These are phyloP conservation scores for Stemphylium vesicarium DNA, from an alignment of 2,329 filamentous ascomycete species.

Conservation along the genomic window DNA sequence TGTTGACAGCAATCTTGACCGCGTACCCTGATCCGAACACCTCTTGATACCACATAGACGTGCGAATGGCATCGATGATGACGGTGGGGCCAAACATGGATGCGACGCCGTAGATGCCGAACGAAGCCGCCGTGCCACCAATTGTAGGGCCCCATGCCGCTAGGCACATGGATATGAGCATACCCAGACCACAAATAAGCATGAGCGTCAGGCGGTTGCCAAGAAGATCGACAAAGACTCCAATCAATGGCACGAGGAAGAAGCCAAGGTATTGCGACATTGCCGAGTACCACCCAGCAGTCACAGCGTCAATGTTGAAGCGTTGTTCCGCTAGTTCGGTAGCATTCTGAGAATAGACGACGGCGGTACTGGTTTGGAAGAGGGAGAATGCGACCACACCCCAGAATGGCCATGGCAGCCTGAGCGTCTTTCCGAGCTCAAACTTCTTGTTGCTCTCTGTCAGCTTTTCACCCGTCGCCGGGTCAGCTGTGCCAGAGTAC, in stretches of 20 bases:
- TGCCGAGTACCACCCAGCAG: slow-evolving; percentile 67
- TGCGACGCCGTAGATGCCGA: slow-evolving; percentile 66
- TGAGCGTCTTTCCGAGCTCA: slow-evolving; percentile 61
- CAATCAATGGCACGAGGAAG: slow-evolving; percentile 64
- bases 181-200: slow-evolving; percentile 56
- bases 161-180: slow-evolving; percentile 61
- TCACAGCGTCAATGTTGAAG: slow-evolving; percentile 62
- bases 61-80: slow-evolving; percentile 67
- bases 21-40: slow-evolving; percentile 67
- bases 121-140: slow-evolving; percentile 63
- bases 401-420: slow-evolving; percentile 68
- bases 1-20: slow-evolving; percentile 67
- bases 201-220: slow-evolving; percentile 60
- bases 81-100: slow-evolving; percentile 62
- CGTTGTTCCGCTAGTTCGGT: slow-evolving; percentile 67
- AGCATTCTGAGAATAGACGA: slow-evolving; percentile 63
- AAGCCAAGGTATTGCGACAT: slow-evolving; percentile 63
- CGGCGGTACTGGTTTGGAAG: slow-evolving; percentile 64
- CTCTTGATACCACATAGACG: slow-evolving; percentile 64
- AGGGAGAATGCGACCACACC: slow-evolving; percentile 60
- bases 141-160: slow-evolving; percentile 59
- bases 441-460: slow-evolving; percentile 66
- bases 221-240: slow-evolving; percentile 62
- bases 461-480: slow-evolving; percentile 65
- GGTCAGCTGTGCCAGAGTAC: slow-evolving; percentile 58